Evolutionary conservation across 192 early-diverging fungal genomes (phyloP).

Genomic region (Linnemannia exigua): DNA sequence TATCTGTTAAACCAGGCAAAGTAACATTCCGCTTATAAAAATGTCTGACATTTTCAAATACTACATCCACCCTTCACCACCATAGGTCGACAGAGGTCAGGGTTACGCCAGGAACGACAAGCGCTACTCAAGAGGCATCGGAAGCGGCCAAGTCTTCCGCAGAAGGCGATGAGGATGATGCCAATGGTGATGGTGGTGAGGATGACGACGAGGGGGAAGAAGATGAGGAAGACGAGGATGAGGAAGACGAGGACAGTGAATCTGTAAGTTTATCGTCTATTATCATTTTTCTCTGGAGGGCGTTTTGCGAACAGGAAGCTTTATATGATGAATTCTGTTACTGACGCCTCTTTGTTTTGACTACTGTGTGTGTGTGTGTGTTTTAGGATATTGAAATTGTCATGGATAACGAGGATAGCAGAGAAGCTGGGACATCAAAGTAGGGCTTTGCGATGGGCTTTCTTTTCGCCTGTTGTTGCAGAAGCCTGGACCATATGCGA

Average conservation of each 20-base stretch:
- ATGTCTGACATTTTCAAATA: not conserved
- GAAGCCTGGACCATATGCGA: conserved; percentile 15
- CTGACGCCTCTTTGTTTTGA: not conserved
- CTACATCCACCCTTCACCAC: not conserved
- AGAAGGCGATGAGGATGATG: not conserved
- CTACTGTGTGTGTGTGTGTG: not conserved
- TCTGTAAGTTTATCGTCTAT: conserved; percentile 60
- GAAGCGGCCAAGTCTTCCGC: not conserved
- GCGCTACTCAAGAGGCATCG: conserved; percentile 11
- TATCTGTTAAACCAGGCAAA: too few relatives aligned
- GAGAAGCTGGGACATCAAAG: conserved; percentile 41
- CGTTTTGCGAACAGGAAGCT: not conserved
- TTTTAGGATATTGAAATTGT: conserved; percentile 81
- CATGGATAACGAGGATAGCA: conserved; percentile 66
- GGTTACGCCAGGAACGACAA: conserved; percentile 17
- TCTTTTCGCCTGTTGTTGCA: not conserved
- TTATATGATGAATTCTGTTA: not conserved
- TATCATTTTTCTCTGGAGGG: not conserved
- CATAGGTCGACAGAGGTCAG: conserved; percentile 33
- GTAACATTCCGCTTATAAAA: too few relatives aligned
- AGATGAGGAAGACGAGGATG: conserved; percentile 64
- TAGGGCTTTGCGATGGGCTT: not conserved
- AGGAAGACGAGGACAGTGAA: conserved; percentile 73
- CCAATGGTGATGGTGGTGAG: conserved; percentile 6
- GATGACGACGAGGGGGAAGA: conserved; percentile 47